Evolutionary conservation across 306 rosid genomes (phyloP).

Genomic region (Dryas octopetala): DNA sequence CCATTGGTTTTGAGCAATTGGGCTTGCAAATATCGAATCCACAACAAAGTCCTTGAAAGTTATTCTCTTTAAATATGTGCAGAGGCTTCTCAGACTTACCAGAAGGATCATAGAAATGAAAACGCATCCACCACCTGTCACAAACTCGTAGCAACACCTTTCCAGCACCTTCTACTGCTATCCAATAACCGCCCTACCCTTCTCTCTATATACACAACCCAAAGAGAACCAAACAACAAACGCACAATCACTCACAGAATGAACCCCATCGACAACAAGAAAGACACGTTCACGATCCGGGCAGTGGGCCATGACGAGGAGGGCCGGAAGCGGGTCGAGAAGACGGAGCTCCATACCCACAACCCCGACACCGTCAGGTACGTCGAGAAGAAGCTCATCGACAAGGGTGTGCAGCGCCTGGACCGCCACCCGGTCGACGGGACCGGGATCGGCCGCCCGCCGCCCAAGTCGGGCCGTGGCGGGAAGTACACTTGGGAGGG

Average conservation of each 20-base stretch:
- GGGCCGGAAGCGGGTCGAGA: conserved; percentile 62
- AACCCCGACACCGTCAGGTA: conserved; percentile 58
- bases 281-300: conserved; percentile 50
- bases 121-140: conserved; percentile 35
- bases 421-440: conserved; percentile 76
- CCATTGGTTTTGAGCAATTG: not conserved
- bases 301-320: conserved; percentile 66
- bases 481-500: conserved; percentile 96
- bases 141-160: conserved; percentile 27
- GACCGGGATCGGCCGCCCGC: conserved; percentile 40
- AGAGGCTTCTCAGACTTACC: not conserved
- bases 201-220: not conserved
- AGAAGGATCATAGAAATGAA: not conserved
- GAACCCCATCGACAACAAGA: conserved; percentile 57
- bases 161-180: conserved; percentile 15
- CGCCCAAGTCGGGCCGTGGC: conserved; percentile 71
- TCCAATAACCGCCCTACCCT: not conserved
- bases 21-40: not conserved
- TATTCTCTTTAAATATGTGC: not conserved
- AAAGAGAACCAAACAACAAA: not conserved
- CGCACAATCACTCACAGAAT: not conserved
- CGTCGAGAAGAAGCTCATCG: conserved; percentile 64
- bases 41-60: not conserved
- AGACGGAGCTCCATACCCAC: conserved; percentile 45
- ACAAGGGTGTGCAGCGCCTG: conserved; percentile 58